Percentiles rank a stretch among this genome's conserved stretches.
Conservation (phyloP, 2,329 filamentous ascomycete genomes). For the Aspergillus sergii region DNA sequence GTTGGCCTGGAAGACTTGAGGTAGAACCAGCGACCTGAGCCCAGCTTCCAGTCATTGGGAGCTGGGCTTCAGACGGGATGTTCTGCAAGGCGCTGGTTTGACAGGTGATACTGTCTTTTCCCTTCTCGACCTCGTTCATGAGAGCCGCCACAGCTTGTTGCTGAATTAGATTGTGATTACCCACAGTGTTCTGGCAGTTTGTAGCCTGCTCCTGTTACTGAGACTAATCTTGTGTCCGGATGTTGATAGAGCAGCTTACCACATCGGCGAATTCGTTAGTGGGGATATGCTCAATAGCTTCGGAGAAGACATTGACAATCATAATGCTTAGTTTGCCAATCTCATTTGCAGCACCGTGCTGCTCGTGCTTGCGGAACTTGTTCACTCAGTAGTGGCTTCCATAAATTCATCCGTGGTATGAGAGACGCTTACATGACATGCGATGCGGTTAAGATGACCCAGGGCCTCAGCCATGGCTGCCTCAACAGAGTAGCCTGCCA, state of each 20-base stretch:
- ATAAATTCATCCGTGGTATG: neutral
- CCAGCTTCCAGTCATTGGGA: constrained; percentile 22
- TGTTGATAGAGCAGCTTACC: constrained; percentile 15
- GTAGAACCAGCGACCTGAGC: constrained; percentile 22
- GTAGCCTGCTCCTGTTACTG: constrained; percentile 4
- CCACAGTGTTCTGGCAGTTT: constrained; percentile 1
- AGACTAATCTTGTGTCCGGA: neutral
- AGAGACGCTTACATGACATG: constrained; percentile 28
- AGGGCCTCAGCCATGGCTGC: constrained; percentile 34
- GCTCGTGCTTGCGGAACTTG: constrained; percentile 34
- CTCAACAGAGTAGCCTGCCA: constrained; percentile 27
- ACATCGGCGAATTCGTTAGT: constrained; percentile 8
- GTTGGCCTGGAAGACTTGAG: constrained; percentile 4
- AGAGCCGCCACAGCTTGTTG: constrained; percentile 16
- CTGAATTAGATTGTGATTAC: constrained; percentile 12
- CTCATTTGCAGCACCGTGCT: constrained; percentile 36
- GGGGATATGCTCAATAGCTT: constrained; percentile 29
- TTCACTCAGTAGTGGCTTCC: neutral
- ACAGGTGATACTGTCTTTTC: constrained; percentile 5
- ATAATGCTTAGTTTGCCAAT: constrained; percentile 37
- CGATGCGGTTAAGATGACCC: constrained; percentile 27
- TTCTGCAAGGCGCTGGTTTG: constrained; percentile 9
- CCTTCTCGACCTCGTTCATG: constrained; percentile 18
- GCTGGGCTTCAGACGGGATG: constrained; percentile 6
- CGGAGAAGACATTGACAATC: constrained; percentile 36